These are phyloP conservation scores for Saitozyma podzolica DNA, from an alignment of 768 basidiomycete genomes.

Conservation along the genomic window DNA sequence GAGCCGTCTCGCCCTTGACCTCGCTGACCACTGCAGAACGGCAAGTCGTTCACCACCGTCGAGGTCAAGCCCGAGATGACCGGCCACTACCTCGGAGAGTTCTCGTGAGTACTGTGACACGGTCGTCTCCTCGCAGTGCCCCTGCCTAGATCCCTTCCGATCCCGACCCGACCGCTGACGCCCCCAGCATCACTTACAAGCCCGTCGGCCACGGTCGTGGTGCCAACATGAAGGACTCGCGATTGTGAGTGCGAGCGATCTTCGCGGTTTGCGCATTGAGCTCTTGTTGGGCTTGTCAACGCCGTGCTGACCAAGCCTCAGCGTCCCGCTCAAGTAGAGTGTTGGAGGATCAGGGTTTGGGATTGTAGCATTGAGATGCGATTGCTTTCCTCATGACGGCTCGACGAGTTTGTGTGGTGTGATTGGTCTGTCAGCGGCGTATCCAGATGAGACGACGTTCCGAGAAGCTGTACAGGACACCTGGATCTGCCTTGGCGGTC, in stretches of 20 bases:
- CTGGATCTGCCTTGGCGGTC: neutral
- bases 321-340: conserved; percentile 88
- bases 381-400: conserved; percentile 1
- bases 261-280: neutral
- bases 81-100: conserved; percentile 97
- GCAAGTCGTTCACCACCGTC: conserved; percentile 62
- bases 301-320: conserved; percentile 12
- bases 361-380: conserved; percentile 3
- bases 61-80: conserved; percentile 99
- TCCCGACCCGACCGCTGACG: conserved; percentile 1
- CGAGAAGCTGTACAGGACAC: neutral
- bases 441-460: neutral
- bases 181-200: conserved; percentile 74
- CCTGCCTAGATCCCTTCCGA: conserved; percentile 42
- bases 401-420: neutral
- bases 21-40: conserved; percentile 42
- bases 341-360: neutral
- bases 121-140: no score
- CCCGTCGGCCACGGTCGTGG: conserved; percentile 99
- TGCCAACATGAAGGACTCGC: conserved; percentile 72
- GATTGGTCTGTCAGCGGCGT: neutral
- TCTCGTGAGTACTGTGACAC: conserved; percentile 51
- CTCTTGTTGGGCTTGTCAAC: neutral
- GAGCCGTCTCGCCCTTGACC: neutral
- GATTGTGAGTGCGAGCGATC: conserved; percentile 33